phyloP scores from a whole-genome alignment of 2,329 filamentous ascomycete genomes.

The Phoma herbarum region DNA sequence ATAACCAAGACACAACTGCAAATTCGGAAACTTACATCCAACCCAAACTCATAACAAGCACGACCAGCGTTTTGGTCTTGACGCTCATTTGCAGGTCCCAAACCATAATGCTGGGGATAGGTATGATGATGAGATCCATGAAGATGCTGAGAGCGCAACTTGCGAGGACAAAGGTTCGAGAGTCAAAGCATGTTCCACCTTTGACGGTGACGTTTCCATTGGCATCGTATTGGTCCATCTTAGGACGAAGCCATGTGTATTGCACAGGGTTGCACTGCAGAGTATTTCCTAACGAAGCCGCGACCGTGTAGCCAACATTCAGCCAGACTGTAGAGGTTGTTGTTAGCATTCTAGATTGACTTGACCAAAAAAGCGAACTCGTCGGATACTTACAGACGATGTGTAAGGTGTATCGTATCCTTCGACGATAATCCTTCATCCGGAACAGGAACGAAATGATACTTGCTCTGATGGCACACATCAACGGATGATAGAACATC shows the following conservation, averaged over 20 bases:
- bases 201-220: slow-evolving; percentile 36
- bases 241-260: slow-evolving; percentile 41
- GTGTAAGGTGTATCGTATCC: slow-evolving; percentile 44
- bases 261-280: slow-evolving; percentile 48
- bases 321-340: slow-evolving; percentile 38
- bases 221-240: slow-evolving; percentile 42
- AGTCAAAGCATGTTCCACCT: slow-evolving; percentile 47
- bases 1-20: not conserved
- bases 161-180: slow-evolving; percentile 45
- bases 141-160: slow-evolving; percentile 49
- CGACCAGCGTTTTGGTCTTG: slow-evolving; percentile 48
- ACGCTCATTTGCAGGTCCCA: slow-evolving; percentile 55
- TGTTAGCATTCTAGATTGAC: slow-evolving; percentile 1
- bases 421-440: slow-evolving; percentile 44
- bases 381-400: slow-evolving; percentile 33
- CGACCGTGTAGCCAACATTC: slow-evolving; percentile 47
- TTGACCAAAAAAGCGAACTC: not conserved
- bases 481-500: slow-evolving; percentile 51
- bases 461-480: slow-evolving; percentile 49
- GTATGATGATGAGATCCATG: slow-evolving; percentile 53
- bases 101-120: slow-evolving; percentile 54
- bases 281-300: slow-evolving; percentile 47
- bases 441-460: slow-evolving; percentile 52
- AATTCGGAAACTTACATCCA: slow-evolving; percentile 40
- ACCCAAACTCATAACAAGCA: slow-evolving; percentile 46